These are phyloP conservation scores for Penicillium carneum DNA, from an alignment of 2,329 filamentous ascomycete genomes.

Conservation along the genomic window DNA sequence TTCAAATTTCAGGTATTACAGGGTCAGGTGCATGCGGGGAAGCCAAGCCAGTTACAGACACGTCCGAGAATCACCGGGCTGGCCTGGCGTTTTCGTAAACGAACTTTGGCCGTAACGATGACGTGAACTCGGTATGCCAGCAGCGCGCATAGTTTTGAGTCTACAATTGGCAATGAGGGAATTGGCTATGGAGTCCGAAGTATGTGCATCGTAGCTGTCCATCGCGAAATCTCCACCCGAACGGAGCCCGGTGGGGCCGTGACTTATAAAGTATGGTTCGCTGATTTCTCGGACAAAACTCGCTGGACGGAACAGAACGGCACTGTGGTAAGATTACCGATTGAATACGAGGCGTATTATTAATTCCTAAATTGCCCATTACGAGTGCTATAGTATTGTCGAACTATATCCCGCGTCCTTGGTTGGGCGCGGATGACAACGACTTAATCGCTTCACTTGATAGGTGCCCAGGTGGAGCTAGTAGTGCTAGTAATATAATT, in stretches of 20 bases:
- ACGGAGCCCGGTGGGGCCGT: conserved; percentile 14
- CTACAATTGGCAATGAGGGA: conserved; percentile 1
- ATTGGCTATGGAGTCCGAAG: background rate
- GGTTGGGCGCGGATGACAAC: background rate
- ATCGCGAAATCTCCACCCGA: background rate
- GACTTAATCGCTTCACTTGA: background rate
- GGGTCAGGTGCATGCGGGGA: conserved; percentile 17
- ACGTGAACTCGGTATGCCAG: background rate
- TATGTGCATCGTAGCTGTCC: background rate
- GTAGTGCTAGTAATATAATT: background rate
- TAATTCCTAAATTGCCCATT: too few relatives aligned
- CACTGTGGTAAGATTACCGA: background rate
- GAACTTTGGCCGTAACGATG: background rate
- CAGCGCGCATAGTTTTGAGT: background rate
- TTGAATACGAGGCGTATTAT: background rate
- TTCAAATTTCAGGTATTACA: background rate
- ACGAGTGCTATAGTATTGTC: too few relatives aligned
- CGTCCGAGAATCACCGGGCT: background rate
- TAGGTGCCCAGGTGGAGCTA: background rate
- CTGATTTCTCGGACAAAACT: conserved; percentile 38
- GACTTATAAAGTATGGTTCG: conserved; percentile 25
- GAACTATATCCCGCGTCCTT: background rate
- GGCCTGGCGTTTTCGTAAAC: background rate
- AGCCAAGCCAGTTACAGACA: background rate
- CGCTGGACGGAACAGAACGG: conserved; percentile 16